Base-by-base conservation (phyloP, 805 yeast species). In the Candida takata region DNA sequence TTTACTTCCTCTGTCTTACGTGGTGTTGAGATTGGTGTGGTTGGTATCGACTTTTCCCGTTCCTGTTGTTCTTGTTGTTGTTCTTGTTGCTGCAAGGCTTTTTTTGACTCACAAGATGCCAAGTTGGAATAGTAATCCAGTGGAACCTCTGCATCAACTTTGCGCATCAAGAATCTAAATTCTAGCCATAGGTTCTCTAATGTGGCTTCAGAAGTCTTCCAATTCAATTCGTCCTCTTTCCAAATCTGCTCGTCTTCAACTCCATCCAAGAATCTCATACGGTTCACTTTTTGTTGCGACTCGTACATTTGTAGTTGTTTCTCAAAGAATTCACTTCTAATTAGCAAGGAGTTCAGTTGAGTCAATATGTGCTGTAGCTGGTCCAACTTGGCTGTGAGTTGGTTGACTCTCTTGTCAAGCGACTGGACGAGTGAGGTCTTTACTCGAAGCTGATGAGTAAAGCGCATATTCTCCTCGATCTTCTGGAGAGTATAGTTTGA, bases 171-270 rank as follows among this genome's bases (percentile, higher is more conserved):
- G 36, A 61, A 64, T 13, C 55, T 51, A 38, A 56, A 68, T 41
- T 69, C 74, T 31, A 62, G 46, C 24, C 57, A 55, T 16, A 69
- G 35, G 40, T 69, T 69, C 15, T 67, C 71, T 29, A 66, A 49
- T 3, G 72, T 69, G 2, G 72, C 67, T 34, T 65, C 69, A 0
- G 66, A 60, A 5, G 71, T 65, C 52, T 62, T 57, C 69, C 69
- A 64, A 37, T 66, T 65, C 21, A 66, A 45, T 27, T 58, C 62
- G n/a, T 52, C 49, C 32, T 61, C 64, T 37, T 44, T 55, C 49
- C 52, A 45, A 17, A 47, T 45, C 18, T 43, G 37, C 5, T 38
- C 33, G 8, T 51, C 39, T 3, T 41, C 27, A 16, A 8, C 13
- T 2, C 49, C 41, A 16, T 36, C 40, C n/a, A 41, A 40, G 5